Evolutionary conservation across 225 moss, liverwort and hornwort species (phyloP), one percentile per base, ranked within the genome.

Genomic region (Pseudoscleropodium purum): DNA sequence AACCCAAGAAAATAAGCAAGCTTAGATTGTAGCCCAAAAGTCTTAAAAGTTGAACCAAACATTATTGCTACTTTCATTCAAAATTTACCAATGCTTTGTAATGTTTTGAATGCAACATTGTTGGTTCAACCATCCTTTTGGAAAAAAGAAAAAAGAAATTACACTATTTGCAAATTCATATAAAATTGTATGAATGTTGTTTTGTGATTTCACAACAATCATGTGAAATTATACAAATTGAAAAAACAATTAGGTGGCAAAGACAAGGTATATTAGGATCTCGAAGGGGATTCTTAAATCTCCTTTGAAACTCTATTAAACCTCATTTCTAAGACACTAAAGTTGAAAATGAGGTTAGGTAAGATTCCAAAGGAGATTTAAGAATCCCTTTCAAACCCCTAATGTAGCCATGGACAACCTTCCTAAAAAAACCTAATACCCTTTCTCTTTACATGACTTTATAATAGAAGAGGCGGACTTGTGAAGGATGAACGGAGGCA

Each of bases 331-430:
- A 5, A 4, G 3, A 19, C 0, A 9, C 19, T 67, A 36, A 10
- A 67, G 14, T 36, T 10, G 5, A 36, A 66, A 67, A 36, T 11
- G 5, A 67, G 11, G 19, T 20, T 36, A 6, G 3, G 1, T 36
- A 67, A 17, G 36, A 19, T 36, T 36, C 19, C 11, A 36, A 67
- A 66, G 19, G 67, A 2, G 19, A 67, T 67, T 67, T 67, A 11
- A 34, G 10, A 36, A 19, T 19, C 19, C 36, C 10, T 20, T 67
- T 67, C 1, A 11, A 36, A 19, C 19, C 36, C 36, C 19, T 67
- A 19, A 36, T 67, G 36, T 36, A 36, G 67, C 11, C 0, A 2
- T 1, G 1, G 5, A 5, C 10, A 36, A 19, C 19, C n/a, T n/a
- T 3, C 36, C 6, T 67, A 19, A 11, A 8, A 36, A 36, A 67